phyloP scores from a whole-genome alignment of 345 rosid genomes.

The Triadica sebifera region DNA sequence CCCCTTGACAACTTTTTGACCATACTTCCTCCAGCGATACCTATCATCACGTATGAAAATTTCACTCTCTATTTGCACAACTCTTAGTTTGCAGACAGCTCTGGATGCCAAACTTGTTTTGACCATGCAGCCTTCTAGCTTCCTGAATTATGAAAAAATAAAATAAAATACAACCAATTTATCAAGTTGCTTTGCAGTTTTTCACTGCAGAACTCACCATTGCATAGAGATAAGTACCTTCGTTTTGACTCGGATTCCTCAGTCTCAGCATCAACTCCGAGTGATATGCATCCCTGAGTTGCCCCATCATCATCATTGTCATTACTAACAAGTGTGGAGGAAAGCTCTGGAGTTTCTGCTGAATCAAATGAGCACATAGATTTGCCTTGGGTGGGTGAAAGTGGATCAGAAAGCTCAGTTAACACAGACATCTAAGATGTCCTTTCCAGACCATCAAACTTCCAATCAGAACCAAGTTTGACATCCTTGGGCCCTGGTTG shows the following conservation, averaged over 20 bases:
- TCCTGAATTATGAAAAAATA: slow-evolving; percentile 40
- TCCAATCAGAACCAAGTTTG: slow-evolving; percentile 33
- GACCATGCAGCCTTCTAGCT: slow-evolving; percentile 65
- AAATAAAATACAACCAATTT: background rate
- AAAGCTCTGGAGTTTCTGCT: slow-evolving; percentile 52
- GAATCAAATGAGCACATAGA: slow-evolving; percentile 36
- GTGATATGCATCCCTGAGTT: slow-evolving; percentile 59
- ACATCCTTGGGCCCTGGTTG: slow-evolving; percentile 32
- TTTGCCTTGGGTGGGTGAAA: slow-evolving; percentile 35
- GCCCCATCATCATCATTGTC: slow-evolving; percentile 67
- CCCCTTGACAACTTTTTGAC: slow-evolving; percentile 75
- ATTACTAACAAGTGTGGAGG: slow-evolving; percentile 70
- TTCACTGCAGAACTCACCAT: background rate
- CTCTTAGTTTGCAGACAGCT: slow-evolving; percentile 64
- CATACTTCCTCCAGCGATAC: slow-evolving; percentile 74
- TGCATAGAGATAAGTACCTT: slow-evolving; percentile 47
- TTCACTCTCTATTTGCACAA: slow-evolving; percentile 69
- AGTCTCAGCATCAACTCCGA: slow-evolving; percentile 64
- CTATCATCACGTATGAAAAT: slow-evolving; percentile 69
- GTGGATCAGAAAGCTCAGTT: slow-evolving; percentile 50
- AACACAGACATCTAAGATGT: slow-evolving; percentile 54
- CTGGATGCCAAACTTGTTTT: slow-evolving; percentile 71
- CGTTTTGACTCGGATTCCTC: slow-evolving; percentile 91
- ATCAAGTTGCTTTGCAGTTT: background rate
- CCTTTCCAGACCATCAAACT: slow-evolving; percentile 50